phyloP scores from a whole-genome alignment of 139 green algal species.

The Asterochloris erici region DNA sequence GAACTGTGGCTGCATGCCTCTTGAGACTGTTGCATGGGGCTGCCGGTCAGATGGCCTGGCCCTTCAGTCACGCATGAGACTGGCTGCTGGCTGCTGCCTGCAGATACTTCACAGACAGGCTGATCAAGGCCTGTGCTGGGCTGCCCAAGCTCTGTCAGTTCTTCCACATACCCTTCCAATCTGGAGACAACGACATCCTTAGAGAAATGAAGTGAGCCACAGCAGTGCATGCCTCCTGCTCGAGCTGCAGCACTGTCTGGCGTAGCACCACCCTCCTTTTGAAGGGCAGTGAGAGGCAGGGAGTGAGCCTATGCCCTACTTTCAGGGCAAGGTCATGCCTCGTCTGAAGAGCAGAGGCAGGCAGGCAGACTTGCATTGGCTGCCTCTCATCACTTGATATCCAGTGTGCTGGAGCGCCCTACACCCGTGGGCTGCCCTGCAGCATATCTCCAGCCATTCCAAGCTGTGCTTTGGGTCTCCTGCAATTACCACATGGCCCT shows the following conservation, averaged over 20 bases:
- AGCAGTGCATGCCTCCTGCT: neutral
- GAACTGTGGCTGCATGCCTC: neutral
- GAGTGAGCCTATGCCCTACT: neutral
- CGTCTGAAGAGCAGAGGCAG: too few species aligned
- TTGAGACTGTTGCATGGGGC: neutral
- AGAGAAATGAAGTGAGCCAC: constrained; percentile 64
- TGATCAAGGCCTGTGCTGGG: constrained; percentile 87
- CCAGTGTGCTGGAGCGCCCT: too few species aligned
- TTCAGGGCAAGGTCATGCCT: too few species aligned
- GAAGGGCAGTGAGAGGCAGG: neutral
- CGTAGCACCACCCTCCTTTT: too few species aligned
- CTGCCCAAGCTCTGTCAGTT: constrained; percentile 97
- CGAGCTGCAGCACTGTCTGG: too few species aligned
- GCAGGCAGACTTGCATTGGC: too few species aligned
- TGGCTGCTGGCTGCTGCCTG: neutral
- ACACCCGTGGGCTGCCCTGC: too few species aligned
- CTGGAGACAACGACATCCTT: constrained; percentile 90
- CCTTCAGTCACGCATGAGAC: too few species aligned
- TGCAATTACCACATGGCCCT: too few species aligned
- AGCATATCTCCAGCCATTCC: too few species aligned
- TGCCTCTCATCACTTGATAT: too few species aligned
- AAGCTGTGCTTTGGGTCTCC: too few species aligned
- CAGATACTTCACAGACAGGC: constrained; percentile 76
- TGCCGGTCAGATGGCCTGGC: neutral
- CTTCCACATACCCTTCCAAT: constrained; percentile 98